Evolutionary conservation across 192 early-diverging fungal species (phyloP).

Genomic region (Coemansia reversa): DNA sequence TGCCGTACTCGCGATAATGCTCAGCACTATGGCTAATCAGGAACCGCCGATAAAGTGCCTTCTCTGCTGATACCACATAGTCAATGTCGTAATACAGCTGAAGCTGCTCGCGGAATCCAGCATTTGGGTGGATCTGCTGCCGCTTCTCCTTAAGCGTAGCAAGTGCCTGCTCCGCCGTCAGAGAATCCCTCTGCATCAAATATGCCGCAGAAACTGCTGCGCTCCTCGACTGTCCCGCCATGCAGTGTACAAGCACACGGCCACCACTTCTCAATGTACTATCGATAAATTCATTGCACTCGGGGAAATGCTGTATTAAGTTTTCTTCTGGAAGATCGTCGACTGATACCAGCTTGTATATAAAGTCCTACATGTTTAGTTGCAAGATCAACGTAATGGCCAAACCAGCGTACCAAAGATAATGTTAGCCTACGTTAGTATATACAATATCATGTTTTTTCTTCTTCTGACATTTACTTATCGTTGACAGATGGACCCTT

Average conservation of each 20-base stretch:
- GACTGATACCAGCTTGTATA: conserved; percentile 59
- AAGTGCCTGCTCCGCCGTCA: conserved; percentile 56
- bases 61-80: conserved; percentile 57
- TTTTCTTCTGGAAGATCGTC: conserved; percentile 65
- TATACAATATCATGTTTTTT: background rate
- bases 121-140: conserved; percentile 60
- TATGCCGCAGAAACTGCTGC: conserved; percentile 65
- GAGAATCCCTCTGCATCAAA: conserved; percentile 60
- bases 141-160: conserved; percentile 34
- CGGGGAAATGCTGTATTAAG: conserved; percentile 70
- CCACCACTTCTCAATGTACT: conserved; percentile 47
- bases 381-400: background rate
- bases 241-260: conserved; percentile 69
- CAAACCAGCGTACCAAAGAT: background rate
- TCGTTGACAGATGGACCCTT: background rate
- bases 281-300: conserved; percentile 61
- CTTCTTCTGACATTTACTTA: too few relatives aligned
- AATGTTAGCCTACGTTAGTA: background rate
- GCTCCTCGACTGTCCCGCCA: conserved; percentile 70
- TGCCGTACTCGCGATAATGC: conserved; percentile 56
- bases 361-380: conserved; percentile 30
- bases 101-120: conserved; percentile 65
- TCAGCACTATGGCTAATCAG: conserved; percentile 63
- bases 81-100: conserved; percentile 60
- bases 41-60: conserved; percentile 65